These are phyloP conservation scores for Dactylella cylindrospora DNA, from an alignment of 2,329 filamentous ascomycete species.

Conservation along the genomic window DNA sequence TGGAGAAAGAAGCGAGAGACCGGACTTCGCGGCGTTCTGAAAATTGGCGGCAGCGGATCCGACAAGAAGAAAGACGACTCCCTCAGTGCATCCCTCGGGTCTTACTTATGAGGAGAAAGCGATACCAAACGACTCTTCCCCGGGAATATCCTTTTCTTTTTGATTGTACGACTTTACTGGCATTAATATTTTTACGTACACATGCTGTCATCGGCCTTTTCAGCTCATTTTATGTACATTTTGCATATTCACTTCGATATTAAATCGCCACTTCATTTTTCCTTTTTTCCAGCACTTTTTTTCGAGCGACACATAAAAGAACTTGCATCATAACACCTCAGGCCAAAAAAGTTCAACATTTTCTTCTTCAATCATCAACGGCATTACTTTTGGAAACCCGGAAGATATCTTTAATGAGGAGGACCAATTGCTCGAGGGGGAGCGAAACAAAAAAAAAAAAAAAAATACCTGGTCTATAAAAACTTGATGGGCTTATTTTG, in stretches of 20 bases:
- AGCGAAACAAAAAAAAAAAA: neutral
- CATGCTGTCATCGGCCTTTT: slow-evolving; percentile 20
- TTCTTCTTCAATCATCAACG: slow-evolving; percentile 9
- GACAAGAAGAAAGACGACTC: neutral
- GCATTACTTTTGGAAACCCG: slow-evolving; percentile 6
- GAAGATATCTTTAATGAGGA: slow-evolving; percentile 32
- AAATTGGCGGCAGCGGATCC: slow-evolving; percentile 34
- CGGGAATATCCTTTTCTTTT: slow-evolving; percentile 31
- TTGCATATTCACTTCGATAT: slow-evolving; percentile 37
- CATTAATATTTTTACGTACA: slow-evolving; percentile 31
- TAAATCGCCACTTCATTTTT: slow-evolving; percentile 18
- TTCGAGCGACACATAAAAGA: slow-evolving; percentile 15
- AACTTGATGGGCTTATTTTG: too few species aligned
- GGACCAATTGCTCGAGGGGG: slow-evolving; percentile 7
- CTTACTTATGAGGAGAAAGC: slow-evolving; percentile 22
- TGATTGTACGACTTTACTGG: slow-evolving; percentile 42
- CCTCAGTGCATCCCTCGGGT: neutral
- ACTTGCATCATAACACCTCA: slow-evolving; percentile 15
- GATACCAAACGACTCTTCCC: slow-evolving; percentile 32
- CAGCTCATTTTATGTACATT: slow-evolving; percentile 40
- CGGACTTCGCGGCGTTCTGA: slow-evolving; percentile 42
- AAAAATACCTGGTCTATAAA: too few species aligned
- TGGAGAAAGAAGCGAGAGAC: slow-evolving; percentile 64
- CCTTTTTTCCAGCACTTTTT: slow-evolving; percentile 2
- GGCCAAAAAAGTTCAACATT: slow-evolving; percentile 33